phyloP scores from a whole-genome alignment of 169 alveolate species.

The Babesia microti region DNA sequence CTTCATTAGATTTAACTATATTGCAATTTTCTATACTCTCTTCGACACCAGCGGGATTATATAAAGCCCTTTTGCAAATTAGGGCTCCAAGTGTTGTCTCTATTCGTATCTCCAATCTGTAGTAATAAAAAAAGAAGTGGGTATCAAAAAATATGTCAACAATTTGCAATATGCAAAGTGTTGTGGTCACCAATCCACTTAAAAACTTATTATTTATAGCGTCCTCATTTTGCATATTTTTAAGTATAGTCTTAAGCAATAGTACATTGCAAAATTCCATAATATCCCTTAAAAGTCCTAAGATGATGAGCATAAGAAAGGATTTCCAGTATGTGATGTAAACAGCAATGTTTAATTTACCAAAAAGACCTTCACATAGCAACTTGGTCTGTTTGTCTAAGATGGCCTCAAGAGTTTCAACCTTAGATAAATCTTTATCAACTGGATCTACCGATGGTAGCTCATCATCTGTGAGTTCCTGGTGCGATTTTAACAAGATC shows the following conservation, averaged over 20 bases:
- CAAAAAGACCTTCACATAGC: too few species aligned
- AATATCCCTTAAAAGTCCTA: conserved; percentile 28
- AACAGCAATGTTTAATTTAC: conserved; percentile 17
- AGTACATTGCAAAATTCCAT: conserved; percentile 15
- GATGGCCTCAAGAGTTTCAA: conserved; percentile 4
- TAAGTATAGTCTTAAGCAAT: conserved; percentile 11
- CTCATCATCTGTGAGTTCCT: conserved; percentile 15
- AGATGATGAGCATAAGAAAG: conserved; percentile 9
- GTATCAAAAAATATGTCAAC: conserved; percentile 31
- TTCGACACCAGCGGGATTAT: too few species aligned
- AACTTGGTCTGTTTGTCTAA: too few species aligned
- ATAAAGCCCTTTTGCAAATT: too few species aligned
- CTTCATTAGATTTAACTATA: too few species aligned
- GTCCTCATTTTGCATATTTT: conserved; percentile 1
- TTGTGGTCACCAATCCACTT: conserved; percentile 8
- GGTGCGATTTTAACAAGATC: conserved; percentile 25
- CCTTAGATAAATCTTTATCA: conserved; percentile 25
- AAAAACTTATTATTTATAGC: conserved; percentile 4
- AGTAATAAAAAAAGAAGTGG: conserved; percentile 28
- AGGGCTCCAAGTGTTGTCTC: conserved; percentile 35
- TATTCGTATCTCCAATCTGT: conserved; percentile 22
- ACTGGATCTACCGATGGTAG: conserved; percentile 27
- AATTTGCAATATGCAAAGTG: conserved; percentile 2
- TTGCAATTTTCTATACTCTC: too few species aligned
- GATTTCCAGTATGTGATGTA: conserved; percentile 18